Evolutionary conservation across 108 stramenopile species (phyloP), one percentile per base, ranked within the genome.

Genomic region (Pseudonitzschia pungens): DNA sequence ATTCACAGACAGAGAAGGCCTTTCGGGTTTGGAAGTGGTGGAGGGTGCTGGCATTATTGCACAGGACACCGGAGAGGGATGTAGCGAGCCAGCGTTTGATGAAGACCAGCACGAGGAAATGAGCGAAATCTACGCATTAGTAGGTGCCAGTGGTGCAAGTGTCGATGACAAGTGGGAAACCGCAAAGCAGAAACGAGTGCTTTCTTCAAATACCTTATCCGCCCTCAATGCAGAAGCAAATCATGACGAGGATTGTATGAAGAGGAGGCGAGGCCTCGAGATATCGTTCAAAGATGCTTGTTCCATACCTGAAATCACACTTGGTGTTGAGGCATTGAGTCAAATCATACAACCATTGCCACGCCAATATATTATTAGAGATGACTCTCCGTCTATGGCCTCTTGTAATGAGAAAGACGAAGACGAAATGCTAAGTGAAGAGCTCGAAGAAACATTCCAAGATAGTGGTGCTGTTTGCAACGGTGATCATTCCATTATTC

Each of bases 171-270:
- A 48, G 28, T 67, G 66, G 66, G 21, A 26, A 27, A 48, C 22
- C 21, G 22, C 26, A 21, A 81, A 77, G 63, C 54, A 70, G 18
- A 81, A 81, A 65, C 71, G 81, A 40, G 81, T 81, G 16, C 71
- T 81, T 18, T 81, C 81, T 32, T 81, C 71, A 0, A 81, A 73
- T 33, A 81, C 76, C 24, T 56, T 81, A 29, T 33, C 81, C 0
- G 41, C 53, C 21, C 66, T 81, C 21, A 77, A 73, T 50, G 60
- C 15, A 44, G 72, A 76, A 56, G 81, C 75, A 9, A 51, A 67
- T 32, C 69, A 50, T 8, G 56, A 70, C 7, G 59, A 40, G 1
- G 75, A 70, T 18, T 48, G 16, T 48, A 8, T 58, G 40, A 75
- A 22, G 59, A 59, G 14, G 76, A 81, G 26, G 50, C 70, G 57